phyloP scores from a whole-genome alignment of 2,329 filamentous ascomycete species.

The Ceratocystis cubensis region DNA sequence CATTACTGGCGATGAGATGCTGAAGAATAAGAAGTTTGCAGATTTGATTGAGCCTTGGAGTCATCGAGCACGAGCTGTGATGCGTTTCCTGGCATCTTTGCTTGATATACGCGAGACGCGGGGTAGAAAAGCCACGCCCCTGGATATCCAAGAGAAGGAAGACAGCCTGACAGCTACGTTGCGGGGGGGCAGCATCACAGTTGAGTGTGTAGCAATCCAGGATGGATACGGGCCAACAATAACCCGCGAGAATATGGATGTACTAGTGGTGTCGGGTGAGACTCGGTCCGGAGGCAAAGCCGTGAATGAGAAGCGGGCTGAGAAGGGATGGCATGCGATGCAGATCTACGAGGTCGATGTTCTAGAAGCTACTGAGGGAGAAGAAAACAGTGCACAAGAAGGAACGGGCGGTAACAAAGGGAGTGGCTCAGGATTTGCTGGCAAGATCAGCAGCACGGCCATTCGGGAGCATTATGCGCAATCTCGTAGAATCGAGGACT shows the following conservation, averaged over 20 bases:
- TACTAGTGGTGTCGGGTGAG: constrained; percentile 76
- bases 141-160: constrained; percentile 12
- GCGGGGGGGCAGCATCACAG: constrained; percentile 45
- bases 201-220: constrained; percentile 74
- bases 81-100: constrained; percentile 50
- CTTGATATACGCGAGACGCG: constrained; percentile 27
- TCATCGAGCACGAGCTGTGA: constrained; percentile 53
- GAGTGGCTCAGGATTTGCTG: constrained; percentile 52
- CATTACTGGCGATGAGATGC: constrained; percentile 74
- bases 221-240: constrained; percentile 88
- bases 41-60: constrained; percentile 73
- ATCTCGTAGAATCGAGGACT: constrained; percentile 22
- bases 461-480: constrained; percentile 47
- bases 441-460: constrained; percentile 84
- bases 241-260: constrained; percentile 63
- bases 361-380: constrained; percentile 51
- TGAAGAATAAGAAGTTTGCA: constrained; percentile 80
- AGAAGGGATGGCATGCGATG: constrained; percentile 62
- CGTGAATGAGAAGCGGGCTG: constrained; percentile 69
- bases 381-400: constrained; percentile 27
- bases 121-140: background rate
- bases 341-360: constrained; percentile 85
- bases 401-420: constrained; percentile 25
- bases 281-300: constrained; percentile 71
- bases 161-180: constrained; percentile 36